Conservation (phyloP, 495 filamentous ascomycete genomes). For the Haplographium delicatum region DNA sequence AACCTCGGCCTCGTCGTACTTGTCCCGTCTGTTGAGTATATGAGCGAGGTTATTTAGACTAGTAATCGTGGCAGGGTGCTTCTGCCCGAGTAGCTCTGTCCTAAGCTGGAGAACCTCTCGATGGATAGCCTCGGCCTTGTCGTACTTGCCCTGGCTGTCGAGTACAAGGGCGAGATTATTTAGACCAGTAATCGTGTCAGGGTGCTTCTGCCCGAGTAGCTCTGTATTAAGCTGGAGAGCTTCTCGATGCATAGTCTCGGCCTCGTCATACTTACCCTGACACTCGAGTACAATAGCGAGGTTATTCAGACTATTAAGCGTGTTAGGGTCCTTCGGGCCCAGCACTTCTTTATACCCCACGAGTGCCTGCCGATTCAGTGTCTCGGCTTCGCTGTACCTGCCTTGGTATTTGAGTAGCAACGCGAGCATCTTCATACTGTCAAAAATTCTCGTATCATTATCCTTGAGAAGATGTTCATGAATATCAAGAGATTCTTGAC, state of each 20-base stretch:
- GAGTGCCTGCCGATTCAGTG: constrained; percentile 18
- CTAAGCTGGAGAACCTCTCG: too few relatives aligned
- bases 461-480: constrained; percentile 2
- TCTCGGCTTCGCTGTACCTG: constrained; percentile 32
- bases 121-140: constrained; percentile 7
- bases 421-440: constrained; percentile 13
- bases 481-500: constrained; percentile 13
- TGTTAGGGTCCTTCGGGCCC: constrained; percentile 8
- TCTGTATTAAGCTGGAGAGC: background rate
- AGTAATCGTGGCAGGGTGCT: too few relatives aligned
- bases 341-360: constrained; percentile 3
- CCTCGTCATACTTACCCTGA: constrained; percentile 9
- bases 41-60: too few relatives aligned
- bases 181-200: background rate
- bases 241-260: constrained; percentile 6
- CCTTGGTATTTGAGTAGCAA: constrained; percentile 25
- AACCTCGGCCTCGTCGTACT: too few relatives aligned
- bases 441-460: constrained; percentile 1
- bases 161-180: constrained; percentile 2
- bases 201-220: constrained; percentile 5
- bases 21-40: too few relatives aligned
- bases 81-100: too few relatives aligned
- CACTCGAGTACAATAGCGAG: background rate
- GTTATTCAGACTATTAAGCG: background rate
- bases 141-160: background rate